Base-by-base conservation (phyloP, 768 basidiomycete genomes). In the Termitomyces sp. region DNA sequence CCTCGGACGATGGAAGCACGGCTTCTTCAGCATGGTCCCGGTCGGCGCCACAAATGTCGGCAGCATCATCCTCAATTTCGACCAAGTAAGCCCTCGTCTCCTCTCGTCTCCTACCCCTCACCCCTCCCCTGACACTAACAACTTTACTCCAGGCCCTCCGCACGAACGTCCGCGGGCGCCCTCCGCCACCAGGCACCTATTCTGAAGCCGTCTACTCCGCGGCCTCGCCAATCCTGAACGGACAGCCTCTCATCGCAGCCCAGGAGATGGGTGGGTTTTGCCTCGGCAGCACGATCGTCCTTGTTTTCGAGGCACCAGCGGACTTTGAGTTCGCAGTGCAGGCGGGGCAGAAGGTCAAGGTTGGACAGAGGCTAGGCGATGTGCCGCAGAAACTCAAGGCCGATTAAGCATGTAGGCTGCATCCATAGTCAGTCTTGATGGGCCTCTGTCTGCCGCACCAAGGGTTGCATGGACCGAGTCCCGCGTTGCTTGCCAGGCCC, bases 41-140 rank as follows among this genome's bases (percentile, higher is more conserved):
- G 96, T 99, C 29, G 97, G 97, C 3, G 97, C 97, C 2, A 98
- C 96, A 12, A 98, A 99, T 70, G 97, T 98, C 52, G 97, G 97
- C 5, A 90, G 88, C 61, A 98, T 99, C 73, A 88, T 88, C 63
- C 81, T 99, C 68, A 95, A 97, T 70, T 99, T 99, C 71, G 97
- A 99, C 70, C 79, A 88, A 68, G 90, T 88, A 46, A 53, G 61
- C 24, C 18, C n/a, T 33, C 22, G 20, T 51, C 41, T 33, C 22
- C 16, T 51, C 41, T 36, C 36, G 2, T 33, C 22, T 49, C 29
- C 50, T 56, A 29, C 46, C 47, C 44, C 9, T 20, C 9, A n/a
- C 50, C 28, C 34, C 57, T 45, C 56, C 49, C 44, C 44, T 46
- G 28, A 36, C 49, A 45, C 51, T 46, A 18, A 34, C 15, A n/a